These are phyloP conservation scores for Beta corolliflora DNA, from an alignment of 179 eudicot species.

Conservation along the genomic window DNA sequence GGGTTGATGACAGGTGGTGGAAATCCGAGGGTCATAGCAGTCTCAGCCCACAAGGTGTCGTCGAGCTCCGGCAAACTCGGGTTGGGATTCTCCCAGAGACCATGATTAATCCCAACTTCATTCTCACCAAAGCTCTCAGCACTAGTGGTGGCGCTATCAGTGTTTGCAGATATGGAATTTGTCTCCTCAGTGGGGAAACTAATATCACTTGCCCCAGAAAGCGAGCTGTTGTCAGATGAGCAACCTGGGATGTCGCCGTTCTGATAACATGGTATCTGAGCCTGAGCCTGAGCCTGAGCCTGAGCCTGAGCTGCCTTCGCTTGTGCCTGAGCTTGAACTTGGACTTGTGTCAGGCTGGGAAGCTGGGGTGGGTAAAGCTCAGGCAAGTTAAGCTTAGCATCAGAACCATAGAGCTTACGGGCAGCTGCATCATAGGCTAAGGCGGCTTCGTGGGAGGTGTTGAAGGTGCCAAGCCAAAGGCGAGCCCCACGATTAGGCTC, in stretches of 20 bases:
- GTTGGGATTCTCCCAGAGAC: slow-evolving; percentile 57
- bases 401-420: slow-evolving; percentile 63
- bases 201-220: slow-evolving; percentile 30
- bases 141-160: slow-evolving; percentile 24
- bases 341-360: not conserved
- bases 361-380: slow-evolving; percentile 34
- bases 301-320: not conserved
- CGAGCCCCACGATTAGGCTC: slow-evolving; percentile 96
- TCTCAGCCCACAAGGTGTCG: slow-evolving; percentile 67
- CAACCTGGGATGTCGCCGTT: slow-evolving; percentile 20
- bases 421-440: slow-evolving; percentile 87
- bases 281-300: not conserved
- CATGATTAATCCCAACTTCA: slow-evolving; percentile 36
- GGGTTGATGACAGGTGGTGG: slow-evolving; percentile 30
- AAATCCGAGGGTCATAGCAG: slow-evolving; percentile 46
- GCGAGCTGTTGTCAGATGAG: slow-evolving; percentile 29
- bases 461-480: slow-evolving; percentile 92
- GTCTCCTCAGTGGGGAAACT: slow-evolving; percentile 34
- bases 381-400: slow-evolving; percentile 81
- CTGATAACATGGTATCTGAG: slow-evolving; percentile 18
- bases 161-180: slow-evolving; percentile 24
- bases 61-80: slow-evolving; percentile 70
- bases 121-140: slow-evolving; percentile 44
- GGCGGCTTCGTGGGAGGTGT: slow-evolving; percentile 75
- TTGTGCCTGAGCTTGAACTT: not conserved